Evolutionary conservation across 805 yeast species (phyloP), one percentile per base, ranked within the genome.

Genomic region (Soucietia sequanensis): DNA sequence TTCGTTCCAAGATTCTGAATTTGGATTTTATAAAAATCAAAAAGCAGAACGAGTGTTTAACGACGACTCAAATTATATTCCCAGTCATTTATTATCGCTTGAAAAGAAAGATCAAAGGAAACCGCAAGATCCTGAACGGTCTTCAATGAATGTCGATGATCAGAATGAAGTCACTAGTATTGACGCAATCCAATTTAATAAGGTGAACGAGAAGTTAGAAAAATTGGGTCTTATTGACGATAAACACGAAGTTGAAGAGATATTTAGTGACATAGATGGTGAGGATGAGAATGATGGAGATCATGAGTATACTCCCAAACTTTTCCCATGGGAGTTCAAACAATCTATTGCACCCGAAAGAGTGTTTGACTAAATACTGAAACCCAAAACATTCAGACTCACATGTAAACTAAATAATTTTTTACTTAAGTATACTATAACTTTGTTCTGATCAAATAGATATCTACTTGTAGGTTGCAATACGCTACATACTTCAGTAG

Each of bases 301-400:
- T n/a, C 27, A 10, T n/a, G 28, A 5, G 19, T 15, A 13, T 22
- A 28, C 13, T 8, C 15, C 32, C 12, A 52, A 51, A 30, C 31
- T 63, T n/a, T 63, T 63, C 42, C 69, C 69, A 2, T 63, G 70
- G 70, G 70, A 63, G 42, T 54, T 45, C 37, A 50, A 29, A 40
- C 39, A 8, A 33, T 32, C 6, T 24, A 16, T 15, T 12, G 38
- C 35, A n/a, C 46, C 63, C 6, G 62, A 54, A 35, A 41, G 68
- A 32, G 39, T 44, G 3, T 61, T 60, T 46, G 54, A 55, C 26
- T 50, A 34, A 31, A 25, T 28, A 20, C n/a, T n/a, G n/a, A n/a
- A n/a, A n/a, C n/a, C n/a, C n/a, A n/a, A n/a, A n/a, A n/a, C n/a
- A n/a, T n/a, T n/a, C n/a, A n/a, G n/a, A n/a, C n/a, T n/a, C n/a